phyloP scores from a whole-genome alignment of 2,329 filamentous ascomycete genomes.

The Sporothrix schenckii region DNA sequence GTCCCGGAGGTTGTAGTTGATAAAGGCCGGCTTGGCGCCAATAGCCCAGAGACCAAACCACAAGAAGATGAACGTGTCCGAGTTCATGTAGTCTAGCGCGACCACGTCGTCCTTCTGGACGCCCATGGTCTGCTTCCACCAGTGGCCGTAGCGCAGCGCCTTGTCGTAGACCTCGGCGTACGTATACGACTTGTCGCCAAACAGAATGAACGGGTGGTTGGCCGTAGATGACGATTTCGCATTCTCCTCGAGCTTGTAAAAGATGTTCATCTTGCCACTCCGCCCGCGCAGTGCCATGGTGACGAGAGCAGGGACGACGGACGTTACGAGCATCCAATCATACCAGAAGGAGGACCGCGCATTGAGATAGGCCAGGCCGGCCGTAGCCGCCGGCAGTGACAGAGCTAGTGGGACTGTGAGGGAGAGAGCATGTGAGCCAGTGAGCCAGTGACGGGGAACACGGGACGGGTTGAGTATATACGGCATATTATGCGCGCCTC shows the following conservation, averaged over 20 bases:
- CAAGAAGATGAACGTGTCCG: slow-evolving; percentile 74
- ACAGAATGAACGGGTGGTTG: slow-evolving; percentile 65
- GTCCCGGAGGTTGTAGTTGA: slow-evolving; percentile 82
- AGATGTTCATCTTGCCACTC: slow-evolving; percentile 67
- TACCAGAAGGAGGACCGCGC: slow-evolving; percentile 68
- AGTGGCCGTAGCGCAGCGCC: slow-evolving; percentile 72
- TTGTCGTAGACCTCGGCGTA: slow-evolving; percentile 75
- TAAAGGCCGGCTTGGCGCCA: slow-evolving; percentile 79
- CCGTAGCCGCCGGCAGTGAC: slow-evolving; percentile 64
- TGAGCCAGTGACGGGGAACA: background rate
- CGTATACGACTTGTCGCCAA: slow-evolving; percentile 69
- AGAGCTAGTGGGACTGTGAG: slow-evolving; percentile 55
- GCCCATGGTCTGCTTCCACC: slow-evolving; percentile 66
- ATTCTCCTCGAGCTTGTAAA: slow-evolving; percentile 72
- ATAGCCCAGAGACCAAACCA: slow-evolving; percentile 80
- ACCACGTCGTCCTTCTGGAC: slow-evolving; percentile 75
- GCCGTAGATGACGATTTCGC: slow-evolving; percentile 58
- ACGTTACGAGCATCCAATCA: slow-evolving; percentile 64
- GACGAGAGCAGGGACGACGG: slow-evolving; percentile 52
- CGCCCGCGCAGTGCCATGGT: slow-evolving; percentile 53
- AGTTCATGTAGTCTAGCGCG: slow-evolving; percentile 80
- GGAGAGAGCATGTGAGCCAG: background rate
- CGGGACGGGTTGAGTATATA: too few species aligned
- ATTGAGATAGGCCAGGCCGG: slow-evolving; percentile 76
- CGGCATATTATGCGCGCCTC: background rate